Evolutionary conservation across 805 yeast genomes (phyloP).

Genomic region (Lachancea meyersii): DNA sequence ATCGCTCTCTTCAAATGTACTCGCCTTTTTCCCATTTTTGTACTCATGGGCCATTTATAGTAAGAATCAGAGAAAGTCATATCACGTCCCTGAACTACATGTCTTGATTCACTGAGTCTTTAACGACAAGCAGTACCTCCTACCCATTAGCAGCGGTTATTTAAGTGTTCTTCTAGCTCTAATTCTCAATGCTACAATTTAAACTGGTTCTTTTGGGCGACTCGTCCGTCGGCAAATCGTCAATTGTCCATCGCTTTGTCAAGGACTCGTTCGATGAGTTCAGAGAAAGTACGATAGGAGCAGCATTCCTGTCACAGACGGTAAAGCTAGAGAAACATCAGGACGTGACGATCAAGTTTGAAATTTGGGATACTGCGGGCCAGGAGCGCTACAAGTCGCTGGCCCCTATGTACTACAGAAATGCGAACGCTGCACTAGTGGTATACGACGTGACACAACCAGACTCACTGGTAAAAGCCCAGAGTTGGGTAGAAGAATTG

Average conservation of each 20-base stretch:
- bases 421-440: conserved; percentile 77
- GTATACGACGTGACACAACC: conserved; percentile 76
- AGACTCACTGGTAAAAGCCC: conserved; percentile 70
- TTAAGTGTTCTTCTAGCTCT: not conserved
- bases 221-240: conserved; percentile 76
- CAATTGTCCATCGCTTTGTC: conserved; percentile 77
- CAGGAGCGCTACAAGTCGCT: conserved; percentile 79
- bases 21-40: too few relatives aligned
- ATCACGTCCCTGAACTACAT: too few relatives aligned
- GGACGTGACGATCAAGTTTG: conserved; percentile 42
- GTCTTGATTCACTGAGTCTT: too few relatives aligned
- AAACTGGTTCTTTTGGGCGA: conserved; percentile 74
- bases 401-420: conserved; percentile 79
- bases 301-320: conserved; percentile 88
- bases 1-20: too few relatives aligned
- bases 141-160: not conserved
- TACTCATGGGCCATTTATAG: too few relatives aligned
- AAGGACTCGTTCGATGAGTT: conserved; percentile 66
- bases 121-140: too few relatives aligned
- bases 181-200: conserved; percentile 38
- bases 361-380: conserved; percentile 95
- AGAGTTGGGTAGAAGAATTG: conserved; percentile 87
- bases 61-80: too few relatives aligned
- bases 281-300: conserved; percentile 95
- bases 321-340: conserved; percentile 33